Evolutionary conservation across 176 grass and related monocot species (phyloP).

Genomic region (Carex scoparia): DNA sequence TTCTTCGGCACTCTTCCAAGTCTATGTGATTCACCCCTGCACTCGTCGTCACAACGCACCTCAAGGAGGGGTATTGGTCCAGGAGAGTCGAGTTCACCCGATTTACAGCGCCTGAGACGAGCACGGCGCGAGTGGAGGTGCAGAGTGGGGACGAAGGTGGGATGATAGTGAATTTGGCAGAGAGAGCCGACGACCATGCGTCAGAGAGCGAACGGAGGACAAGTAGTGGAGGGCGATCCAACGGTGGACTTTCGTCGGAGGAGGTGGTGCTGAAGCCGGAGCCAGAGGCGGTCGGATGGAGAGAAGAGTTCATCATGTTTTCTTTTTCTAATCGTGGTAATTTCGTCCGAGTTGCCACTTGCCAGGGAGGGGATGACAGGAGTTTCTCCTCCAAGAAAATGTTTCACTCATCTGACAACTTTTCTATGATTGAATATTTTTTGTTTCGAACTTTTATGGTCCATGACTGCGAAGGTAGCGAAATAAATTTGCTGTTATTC

Average conservation of each 20-base stretch:
- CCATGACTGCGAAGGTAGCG: too few species aligned
- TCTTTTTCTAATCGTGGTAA: not conserved
- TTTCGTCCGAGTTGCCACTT: not conserved
- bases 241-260: not conserved
- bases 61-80: conserved; percentile 22
- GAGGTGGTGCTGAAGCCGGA: not conserved
- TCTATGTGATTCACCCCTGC: conserved; percentile 46
- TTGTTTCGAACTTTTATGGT: too few species aligned
- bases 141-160: conserved; percentile 1
- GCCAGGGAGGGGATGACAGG: too few species aligned
- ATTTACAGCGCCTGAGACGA: not conserved
- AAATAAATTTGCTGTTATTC: too few species aligned
- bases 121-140: conserved; percentile 14
- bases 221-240: conserved; percentile 2
- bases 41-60: conserved; percentile 34
- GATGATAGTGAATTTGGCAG: not conserved
- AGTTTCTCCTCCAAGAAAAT: not conserved
- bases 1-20: conserved; percentile 39
- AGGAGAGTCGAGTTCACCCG: conserved; percentile 19
- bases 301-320: not conserved
- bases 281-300: not conserved
- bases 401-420: not conserved
- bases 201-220: conserved; percentile 10
- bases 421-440: not conserved
- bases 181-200: conserved; percentile 6